Evolutionary conservation across 2,329 filamentous ascomycete species (phyloP).

Genomic region (Pseudogymnoascus verrucosus): DNA sequence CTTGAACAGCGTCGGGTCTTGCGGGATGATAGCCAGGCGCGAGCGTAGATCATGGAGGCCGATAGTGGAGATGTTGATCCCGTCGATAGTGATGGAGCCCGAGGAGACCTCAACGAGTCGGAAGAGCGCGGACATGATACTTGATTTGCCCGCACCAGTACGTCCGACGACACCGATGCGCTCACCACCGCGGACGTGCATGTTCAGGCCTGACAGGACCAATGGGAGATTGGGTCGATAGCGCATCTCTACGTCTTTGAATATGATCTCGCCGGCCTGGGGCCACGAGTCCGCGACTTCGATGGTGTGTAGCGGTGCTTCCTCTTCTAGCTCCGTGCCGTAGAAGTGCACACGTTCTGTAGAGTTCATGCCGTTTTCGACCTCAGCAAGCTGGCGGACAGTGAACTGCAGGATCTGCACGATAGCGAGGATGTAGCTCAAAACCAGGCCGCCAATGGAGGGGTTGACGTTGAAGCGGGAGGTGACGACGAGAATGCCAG

Average conservation of each 20-base stretch:
- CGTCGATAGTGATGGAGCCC: slow-evolving; percentile 57
- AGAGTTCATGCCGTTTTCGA: slow-evolving; percentile 97
- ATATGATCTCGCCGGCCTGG: slow-evolving; percentile 72
- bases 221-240: slow-evolving; percentile 66
- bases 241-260: slow-evolving; percentile 69
- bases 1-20: slow-evolving; percentile 75
- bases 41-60: slow-evolving; percentile 69
- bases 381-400: slow-evolving; percentile 85
- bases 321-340: slow-evolving; percentile 76
- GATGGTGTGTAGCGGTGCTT: slow-evolving; percentile 72
- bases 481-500: slow-evolving; percentile 84
- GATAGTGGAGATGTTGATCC: slow-evolving; percentile 61
- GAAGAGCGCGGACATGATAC: slow-evolving; percentile 77
- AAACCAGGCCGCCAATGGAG: slow-evolving; percentile 76
- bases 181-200: slow-evolving; percentile 69
- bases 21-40: slow-evolving; percentile 72
- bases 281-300: slow-evolving; percentile 75
- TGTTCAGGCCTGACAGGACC: slow-evolving; percentile 60
- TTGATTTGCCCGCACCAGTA: slow-evolving; percentile 75
- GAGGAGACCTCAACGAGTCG: slow-evolving; percentile 60
- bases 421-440: slow-evolving; percentile 88
- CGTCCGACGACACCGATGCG: slow-evolving; percentile 75
- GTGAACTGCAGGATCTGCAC: slow-evolving; percentile 96
- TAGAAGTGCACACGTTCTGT: slow-evolving; percentile 91
- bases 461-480: slow-evolving; percentile 79